Conservation (phyloP, 164 flowering plant species). For the Aristolochia contorta region DNA sequence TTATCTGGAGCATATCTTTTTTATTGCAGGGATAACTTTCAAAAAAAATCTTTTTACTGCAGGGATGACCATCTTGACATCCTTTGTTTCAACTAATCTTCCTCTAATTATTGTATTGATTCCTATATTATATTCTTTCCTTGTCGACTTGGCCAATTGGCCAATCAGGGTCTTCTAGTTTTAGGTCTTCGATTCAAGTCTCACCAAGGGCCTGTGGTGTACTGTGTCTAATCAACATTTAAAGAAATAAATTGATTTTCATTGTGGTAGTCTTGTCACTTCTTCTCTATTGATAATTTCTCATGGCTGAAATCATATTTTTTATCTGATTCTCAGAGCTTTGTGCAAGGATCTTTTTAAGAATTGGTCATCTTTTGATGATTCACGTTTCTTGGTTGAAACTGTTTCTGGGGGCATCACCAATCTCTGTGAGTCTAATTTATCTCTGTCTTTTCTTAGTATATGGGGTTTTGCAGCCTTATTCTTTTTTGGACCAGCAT, state of each 20-base stretch:
- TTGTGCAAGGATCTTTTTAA: conserved; percentile 76
- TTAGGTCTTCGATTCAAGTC: too few relatives aligned
- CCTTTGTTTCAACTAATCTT: too few relatives aligned
- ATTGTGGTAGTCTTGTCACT: neutral
- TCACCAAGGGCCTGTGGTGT: too few relatives aligned
- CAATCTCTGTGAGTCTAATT: conserved; percentile 54
- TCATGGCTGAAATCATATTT: neutral
- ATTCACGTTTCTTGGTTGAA: conserved; percentile 58
- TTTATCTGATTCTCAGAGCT: conserved; percentile 29
- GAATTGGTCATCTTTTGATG: conserved; percentile 65
- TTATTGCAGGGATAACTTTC: too few relatives aligned
- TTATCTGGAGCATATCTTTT: too few relatives aligned
- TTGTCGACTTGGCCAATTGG: too few relatives aligned
- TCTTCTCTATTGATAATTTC: neutral
- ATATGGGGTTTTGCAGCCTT: neutral
- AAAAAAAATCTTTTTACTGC: too few relatives aligned
- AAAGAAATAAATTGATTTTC: neutral
- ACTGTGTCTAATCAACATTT: too few relatives aligned
- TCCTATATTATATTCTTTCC: too few relatives aligned
- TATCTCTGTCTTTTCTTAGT: neutral
- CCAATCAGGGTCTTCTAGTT: too few relatives aligned
- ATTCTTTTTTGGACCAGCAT: neutral
- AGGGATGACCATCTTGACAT: too few relatives aligned
- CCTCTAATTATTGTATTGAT: too few relatives aligned
- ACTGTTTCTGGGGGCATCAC: conserved; percentile 95